Conservation (phyloP, 768 basidiomycete genomes). For the Cystofilobasidium bisporidii region DNA sequence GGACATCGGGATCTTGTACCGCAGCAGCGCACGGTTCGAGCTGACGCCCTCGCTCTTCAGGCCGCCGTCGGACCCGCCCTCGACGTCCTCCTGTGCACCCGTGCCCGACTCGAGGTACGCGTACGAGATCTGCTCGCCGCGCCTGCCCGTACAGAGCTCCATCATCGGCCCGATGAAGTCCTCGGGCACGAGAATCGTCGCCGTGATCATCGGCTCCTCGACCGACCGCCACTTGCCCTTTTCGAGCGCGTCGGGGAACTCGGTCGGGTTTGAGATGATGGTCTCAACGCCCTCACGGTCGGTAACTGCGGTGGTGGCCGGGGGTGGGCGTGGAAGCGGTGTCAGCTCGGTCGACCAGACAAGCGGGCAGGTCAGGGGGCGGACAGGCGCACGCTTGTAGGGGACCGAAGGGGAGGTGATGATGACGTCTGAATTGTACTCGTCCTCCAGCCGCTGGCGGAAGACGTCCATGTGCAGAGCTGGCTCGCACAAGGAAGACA, state of each 20-base stretch:
- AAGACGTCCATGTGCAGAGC: slow-evolving; percentile 71
- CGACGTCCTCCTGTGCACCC: not conserved
- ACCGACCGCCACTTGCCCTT: slow-evolving; percentile 56
- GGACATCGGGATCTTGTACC: slow-evolving; percentile 40
- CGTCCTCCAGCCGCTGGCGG: slow-evolving; percentile 90
- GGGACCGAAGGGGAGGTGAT: slow-evolving; percentile 94
- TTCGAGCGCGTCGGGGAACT: slow-evolving; percentile 80
- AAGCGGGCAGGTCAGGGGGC: not conserved
- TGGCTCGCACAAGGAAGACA: not conserved
- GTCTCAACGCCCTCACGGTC: slow-evolving; percentile 57
- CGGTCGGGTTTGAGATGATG: slow-evolving; percentile 78
- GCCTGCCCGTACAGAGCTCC: slow-evolving; percentile 77
- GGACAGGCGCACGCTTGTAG: slow-evolving; percentile 57
- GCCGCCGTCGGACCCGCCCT: not conserved
- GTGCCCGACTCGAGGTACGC: slow-evolving; percentile 57
- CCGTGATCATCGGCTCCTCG: slow-evolving; percentile 86
- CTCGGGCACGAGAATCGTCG: slow-evolving; percentile 88
- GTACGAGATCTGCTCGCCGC: slow-evolving; percentile 73
- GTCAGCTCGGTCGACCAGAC: not conserved
- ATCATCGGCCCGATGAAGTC: slow-evolving; percentile 92
- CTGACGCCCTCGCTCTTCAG: slow-evolving; percentile 9
- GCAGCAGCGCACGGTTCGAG: slow-evolving; percentile 17
- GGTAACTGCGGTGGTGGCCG: too few relatives aligned
- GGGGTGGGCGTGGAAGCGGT: too few relatives aligned
- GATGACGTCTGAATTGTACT: slow-evolving; percentile 88